phyloP scores from a whole-genome alignment of 1,139 yeast species.

The Magnusiomyces magnusii region DNA sequence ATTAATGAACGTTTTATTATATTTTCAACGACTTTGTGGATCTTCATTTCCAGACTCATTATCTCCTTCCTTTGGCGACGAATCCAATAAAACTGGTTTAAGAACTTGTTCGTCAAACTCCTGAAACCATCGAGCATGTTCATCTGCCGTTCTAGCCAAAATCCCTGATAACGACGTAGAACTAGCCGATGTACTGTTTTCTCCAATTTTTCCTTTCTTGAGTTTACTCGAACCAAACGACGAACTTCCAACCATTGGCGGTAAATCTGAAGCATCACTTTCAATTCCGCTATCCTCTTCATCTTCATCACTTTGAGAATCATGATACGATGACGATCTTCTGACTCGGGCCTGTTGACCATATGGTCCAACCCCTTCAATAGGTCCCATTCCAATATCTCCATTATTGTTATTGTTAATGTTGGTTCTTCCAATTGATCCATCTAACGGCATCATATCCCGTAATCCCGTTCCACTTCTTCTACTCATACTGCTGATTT shows the following conservation, averaged over 20 bases:
- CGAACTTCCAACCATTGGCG: constrained; percentile 27
- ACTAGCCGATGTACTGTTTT: constrained; percentile 1
- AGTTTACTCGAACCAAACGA: constrained; percentile 4
- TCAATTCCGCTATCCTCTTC: constrained; percentile 24
- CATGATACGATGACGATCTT: constrained; percentile 23
- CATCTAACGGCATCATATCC: not conserved
- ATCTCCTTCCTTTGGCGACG: constrained; percentile 18
- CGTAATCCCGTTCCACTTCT: not conserved
- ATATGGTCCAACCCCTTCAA: constrained; percentile 3
- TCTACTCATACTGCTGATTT: not conserved
- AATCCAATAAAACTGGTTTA: constrained; percentile 85
- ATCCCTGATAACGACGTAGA: constrained; percentile 33
- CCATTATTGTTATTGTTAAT: not conserved
- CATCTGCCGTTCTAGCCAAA: constrained; percentile 49
- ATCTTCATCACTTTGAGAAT: constrained; percentile 17
- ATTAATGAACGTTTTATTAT: too few species aligned
- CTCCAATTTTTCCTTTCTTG: not conserved
- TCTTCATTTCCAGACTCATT: not conserved
- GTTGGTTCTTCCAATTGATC: not conserved
- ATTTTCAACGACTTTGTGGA: not conserved
- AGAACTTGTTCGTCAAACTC: constrained; percentile 92
- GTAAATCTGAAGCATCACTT: constrained; percentile 26
- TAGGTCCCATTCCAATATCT: not conserved
- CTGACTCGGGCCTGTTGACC: constrained; percentile 18
- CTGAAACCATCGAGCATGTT: constrained; percentile 85